Conservation (phyloP, 75 land plant species). For the Adiantum capillusveneris region DNA sequence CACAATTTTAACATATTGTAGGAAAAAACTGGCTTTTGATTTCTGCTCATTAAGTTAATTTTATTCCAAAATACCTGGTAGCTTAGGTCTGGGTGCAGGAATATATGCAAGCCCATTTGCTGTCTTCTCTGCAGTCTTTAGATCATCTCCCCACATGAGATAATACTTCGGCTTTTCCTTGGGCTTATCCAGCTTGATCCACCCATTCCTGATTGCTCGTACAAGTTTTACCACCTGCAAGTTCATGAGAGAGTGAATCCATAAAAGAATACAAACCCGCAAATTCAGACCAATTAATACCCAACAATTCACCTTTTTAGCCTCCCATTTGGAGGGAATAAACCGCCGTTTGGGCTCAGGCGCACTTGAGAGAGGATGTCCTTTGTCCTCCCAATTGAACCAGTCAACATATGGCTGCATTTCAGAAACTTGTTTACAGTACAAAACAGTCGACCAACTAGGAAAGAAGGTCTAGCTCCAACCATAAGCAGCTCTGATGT, state of each 20-base stretch:
- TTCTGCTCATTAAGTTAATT: too few relatives aligned
- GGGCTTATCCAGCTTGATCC: constrained; percentile 76
- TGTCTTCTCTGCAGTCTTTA: constrained; percentile 45
- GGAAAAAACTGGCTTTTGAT: background rate
- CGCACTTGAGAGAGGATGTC: constrained; percentile 86
- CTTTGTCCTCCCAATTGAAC: constrained; percentile 81
- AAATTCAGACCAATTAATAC: background rate
- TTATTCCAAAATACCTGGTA: constrained; percentile 49
- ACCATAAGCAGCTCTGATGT: background rate
- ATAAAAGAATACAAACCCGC: too few relatives aligned
- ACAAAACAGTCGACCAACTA: too few relatives aligned
- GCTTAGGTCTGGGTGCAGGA: constrained; percentile 81
- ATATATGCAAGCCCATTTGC: constrained; percentile 65
- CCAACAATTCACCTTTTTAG: constrained; percentile 62
- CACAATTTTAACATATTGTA: background rate
- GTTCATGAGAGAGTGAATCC: too few relatives aligned
- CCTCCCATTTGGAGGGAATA: constrained; percentile 96
- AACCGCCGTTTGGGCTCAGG: constrained; percentile 98
- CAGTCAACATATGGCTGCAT: constrained; percentile 94
- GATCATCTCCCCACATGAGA: constrained; percentile 92
- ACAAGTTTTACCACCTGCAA: constrained; percentile 62
- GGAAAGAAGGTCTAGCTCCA: background rate
- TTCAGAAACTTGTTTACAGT: background rate
- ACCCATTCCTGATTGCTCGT: constrained; percentile 74
- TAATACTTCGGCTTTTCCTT: constrained; percentile 59